phyloP scores from a whole-genome alignment of 495 filamentous ascomycete species.

The Cercophora sp. region DNA sequence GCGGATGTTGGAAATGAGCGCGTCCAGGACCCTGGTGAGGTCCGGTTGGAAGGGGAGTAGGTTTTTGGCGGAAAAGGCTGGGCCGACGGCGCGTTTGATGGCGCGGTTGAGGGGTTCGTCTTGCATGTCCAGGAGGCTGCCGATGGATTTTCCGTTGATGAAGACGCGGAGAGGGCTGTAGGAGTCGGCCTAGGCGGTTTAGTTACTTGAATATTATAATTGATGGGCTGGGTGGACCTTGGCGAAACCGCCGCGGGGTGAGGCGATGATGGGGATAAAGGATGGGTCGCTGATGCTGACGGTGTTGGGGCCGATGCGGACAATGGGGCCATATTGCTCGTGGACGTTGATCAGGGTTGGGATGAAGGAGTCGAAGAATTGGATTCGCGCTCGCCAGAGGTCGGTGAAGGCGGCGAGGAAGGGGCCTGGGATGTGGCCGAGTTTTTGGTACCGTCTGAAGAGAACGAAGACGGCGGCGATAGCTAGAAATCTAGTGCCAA shows the following conservation, averaged over 20 bases:
- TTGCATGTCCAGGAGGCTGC: conserved; percentile 22
- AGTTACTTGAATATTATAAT: background rate
- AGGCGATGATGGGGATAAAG: conserved; percentile 22
- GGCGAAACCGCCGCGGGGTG: background rate
- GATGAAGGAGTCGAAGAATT: conserved; percentile 1
- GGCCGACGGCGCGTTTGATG: conserved; percentile 25
- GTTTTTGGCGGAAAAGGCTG: conserved; percentile 26
- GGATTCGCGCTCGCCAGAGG: conserved; percentile 5
- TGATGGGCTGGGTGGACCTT: conserved; percentile 1
- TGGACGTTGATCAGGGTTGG: conserved; percentile 28
- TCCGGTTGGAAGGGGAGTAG: conserved; percentile 23
- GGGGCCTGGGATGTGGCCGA: background rate
- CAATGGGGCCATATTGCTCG: conserved; percentile 41
- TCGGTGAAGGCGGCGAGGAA: conserved; percentile 4
- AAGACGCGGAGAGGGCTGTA: conserved; percentile 32
- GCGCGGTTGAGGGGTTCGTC: conserved; percentile 22
- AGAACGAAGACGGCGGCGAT: too few relatives aligned
- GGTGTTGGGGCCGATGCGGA: conserved; percentile 49
- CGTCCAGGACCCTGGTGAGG: conserved; percentile 20
- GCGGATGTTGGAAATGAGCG: conserved; percentile 14
- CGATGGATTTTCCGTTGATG: conserved; percentile 25
- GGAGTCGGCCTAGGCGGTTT: background rate
- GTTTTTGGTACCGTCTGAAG: background rate
- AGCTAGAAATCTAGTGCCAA: too few relatives aligned
- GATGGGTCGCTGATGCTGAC: conserved; percentile 38